A percentile compares a stretch with the other conserved stretches of the same genome.
These are phyloP conservation scores for Trametes cubensis DNA, from an alignment of 768 basidiomycete genomes.

Conservation along the genomic window DNA sequence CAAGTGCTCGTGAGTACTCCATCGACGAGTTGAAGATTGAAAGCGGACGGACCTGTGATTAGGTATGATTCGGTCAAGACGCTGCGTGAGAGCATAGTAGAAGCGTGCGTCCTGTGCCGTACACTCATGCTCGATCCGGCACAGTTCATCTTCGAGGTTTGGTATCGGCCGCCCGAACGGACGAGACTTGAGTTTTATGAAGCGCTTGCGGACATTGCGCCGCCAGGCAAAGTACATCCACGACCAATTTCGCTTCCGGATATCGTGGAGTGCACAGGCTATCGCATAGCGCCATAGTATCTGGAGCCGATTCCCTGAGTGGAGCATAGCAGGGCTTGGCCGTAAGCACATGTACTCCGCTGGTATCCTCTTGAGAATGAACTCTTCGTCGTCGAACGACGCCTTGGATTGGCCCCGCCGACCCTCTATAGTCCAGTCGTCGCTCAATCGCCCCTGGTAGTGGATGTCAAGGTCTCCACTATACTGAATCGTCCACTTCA, in stretches of 20 bases:
- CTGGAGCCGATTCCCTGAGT: background rate
- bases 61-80: background rate
- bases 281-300: constrained; percentile 25
- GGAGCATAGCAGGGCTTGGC: constrained; percentile 6
- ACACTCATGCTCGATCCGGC: background rate
- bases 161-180: background rate
- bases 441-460: background rate
- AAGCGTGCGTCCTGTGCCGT: background rate
- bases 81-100: background rate
- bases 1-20: background rate
- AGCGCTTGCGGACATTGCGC: constrained; percentile 11
- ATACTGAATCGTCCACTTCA: background rate
- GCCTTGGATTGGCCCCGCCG: background rate
- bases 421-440: constrained; percentile 1
- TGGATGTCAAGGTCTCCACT: background rate
- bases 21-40: background rate
- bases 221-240: constrained; percentile 25
- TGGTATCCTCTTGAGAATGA: constrained; percentile 22
- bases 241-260: constrained; percentile 21
- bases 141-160: background rate
- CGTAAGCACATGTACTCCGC: constrained; percentile 15
- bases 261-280: constrained; percentile 4
- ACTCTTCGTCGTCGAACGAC: background rate
- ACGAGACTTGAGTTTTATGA: background rate
- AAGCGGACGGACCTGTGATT: background rate